Evolutionary conservation across 2,329 filamentous ascomycete species (phyloP).

Genomic region (Fusarium chuoi): DNA sequence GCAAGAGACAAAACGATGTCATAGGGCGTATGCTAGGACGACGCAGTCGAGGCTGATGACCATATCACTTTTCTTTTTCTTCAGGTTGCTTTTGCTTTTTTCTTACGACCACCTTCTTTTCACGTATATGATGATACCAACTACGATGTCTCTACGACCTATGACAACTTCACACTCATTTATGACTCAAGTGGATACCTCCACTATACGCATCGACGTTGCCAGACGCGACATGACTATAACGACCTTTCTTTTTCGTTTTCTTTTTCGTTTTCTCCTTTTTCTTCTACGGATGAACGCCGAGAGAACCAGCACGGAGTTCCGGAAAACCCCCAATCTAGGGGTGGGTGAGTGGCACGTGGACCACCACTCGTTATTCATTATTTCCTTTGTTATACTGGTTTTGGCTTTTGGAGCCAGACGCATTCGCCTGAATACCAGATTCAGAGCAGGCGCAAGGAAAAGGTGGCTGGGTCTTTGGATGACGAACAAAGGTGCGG

Average conservation of each 20-base stretch:
- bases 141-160: slow-evolving; percentile 38
- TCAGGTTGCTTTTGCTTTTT: neutral
- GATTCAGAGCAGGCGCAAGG: neutral
- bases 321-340: slow-evolving; percentile 11
- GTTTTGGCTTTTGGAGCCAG: neutral
- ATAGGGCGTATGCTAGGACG: slow-evolving; percentile 53
- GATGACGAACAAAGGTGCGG: slow-evolving; percentile 18
- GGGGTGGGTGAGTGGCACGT: slow-evolving; percentile 10
- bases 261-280: neutral
- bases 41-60: slow-evolving; percentile 41
- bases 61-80: neutral
- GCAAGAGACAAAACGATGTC: slow-evolving; percentile 49
- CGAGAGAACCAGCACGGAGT: slow-evolving; percentile 28
- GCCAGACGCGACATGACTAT: slow-evolving; percentile 26
- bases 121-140: slow-evolving; percentile 36
- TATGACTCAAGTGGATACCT: slow-evolving; percentile 10
- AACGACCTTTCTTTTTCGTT: neutral
- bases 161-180: slow-evolving; percentile 6
- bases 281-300: slow-evolving; percentile 3
- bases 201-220: slow-evolving; percentile 24
- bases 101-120: neutral
- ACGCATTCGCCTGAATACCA: slow-evolving; percentile 4
- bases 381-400: slow-evolving; percentile 23
- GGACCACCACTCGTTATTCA: slow-evolving; percentile 8
- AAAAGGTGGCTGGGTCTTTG: slow-evolving; percentile 16